Conservation (phyloP, 2,329 filamentous ascomycete species). For the Orbilia blumenaviensis region DNA sequence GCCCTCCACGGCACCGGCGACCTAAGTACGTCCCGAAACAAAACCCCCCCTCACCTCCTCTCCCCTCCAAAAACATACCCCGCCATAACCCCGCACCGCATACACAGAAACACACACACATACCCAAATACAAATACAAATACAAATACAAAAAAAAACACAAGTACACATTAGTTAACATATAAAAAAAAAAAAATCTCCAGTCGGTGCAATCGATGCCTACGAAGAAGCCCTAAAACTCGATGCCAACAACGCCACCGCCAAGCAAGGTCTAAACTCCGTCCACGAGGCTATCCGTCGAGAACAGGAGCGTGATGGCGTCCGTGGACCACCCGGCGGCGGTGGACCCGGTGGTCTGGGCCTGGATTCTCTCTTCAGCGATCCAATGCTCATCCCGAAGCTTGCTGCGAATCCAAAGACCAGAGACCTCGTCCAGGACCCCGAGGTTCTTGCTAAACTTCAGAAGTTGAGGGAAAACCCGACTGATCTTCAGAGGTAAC, state of each 20-base stretch:
- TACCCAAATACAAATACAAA: too few species aligned
- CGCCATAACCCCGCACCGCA: too few species aligned
- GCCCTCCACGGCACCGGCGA: constrained; percentile 89
- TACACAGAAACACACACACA: too few species aligned
- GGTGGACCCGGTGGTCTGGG: constrained; percentile 75
- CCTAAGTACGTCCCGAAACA: constrained; percentile 68
- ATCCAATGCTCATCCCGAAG: constrained; percentile 88
- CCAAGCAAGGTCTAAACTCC: constrained; percentile 84
- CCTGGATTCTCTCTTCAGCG: constrained; percentile 91
- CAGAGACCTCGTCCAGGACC: constrained; percentile 78
- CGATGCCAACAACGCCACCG: constrained; percentile 88
- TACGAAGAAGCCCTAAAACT: constrained; percentile 95
- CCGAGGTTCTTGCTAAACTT: constrained; percentile 88
- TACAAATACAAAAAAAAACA: too few species aligned
- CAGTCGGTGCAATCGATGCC: constrained; percentile 81
- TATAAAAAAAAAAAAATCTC: too few species aligned
- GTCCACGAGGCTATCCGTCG: constrained; percentile 88
- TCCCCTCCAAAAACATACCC: neutral
- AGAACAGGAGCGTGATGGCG: constrained; percentile 73
- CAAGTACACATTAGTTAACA: too few species aligned
- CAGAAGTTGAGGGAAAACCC: constrained; percentile 84
- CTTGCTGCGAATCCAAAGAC: constrained; percentile 96
- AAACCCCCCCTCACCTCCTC: neutral
- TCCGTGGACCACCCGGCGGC: constrained; percentile 61
- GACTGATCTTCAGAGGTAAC: constrained; percentile 69